These are phyloP conservation scores for Pecoramyces ruminantium DNA, from an alignment of 192 early-diverging fungal genomes.

Conservation along the genomic window DNA sequence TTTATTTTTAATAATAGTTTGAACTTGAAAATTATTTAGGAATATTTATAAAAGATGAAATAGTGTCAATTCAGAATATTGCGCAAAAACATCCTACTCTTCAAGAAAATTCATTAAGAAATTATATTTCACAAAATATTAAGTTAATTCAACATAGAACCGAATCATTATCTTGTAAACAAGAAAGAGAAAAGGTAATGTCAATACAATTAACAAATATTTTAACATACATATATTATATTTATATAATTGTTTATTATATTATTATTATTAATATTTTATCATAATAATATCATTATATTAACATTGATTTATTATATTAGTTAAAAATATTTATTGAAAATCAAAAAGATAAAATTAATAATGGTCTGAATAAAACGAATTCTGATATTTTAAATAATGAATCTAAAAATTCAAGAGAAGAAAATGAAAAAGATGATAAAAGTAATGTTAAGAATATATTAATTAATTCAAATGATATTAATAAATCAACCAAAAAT, in stretches of 20 bases:
- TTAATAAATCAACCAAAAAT: not conserved
- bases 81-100: slow-evolving; percentile 31
- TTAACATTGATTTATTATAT: too few species aligned
- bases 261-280: not conserved
- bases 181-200: slow-evolving; percentile 50
- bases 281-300: too few species aligned
- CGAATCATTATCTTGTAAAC: slow-evolving; percentile 49
- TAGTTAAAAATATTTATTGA: not conserved
- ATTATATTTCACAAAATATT: slow-evolving; percentile 51
- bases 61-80: slow-evolving; percentile 54
- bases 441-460: not conserved
- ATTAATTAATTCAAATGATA: not conserved
- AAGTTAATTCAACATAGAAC: slow-evolving; percentile 52
- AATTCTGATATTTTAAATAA: not conserved
- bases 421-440: not conserved
- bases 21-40: slow-evolving; percentile 88
- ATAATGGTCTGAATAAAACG: not conserved
- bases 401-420: not conserved
- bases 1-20: slow-evolving; percentile 14
- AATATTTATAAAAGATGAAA: slow-evolving; percentile 87
- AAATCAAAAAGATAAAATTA: not conserved
- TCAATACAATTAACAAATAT: not conserved
- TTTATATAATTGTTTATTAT: too few species aligned
- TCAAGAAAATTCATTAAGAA: slow-evolving; percentile 42
- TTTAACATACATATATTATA: too few species aligned